Evolutionary conservation across 179 eudicot genomes (phyloP).

Genomic region (Spergularia azorica): DNA sequence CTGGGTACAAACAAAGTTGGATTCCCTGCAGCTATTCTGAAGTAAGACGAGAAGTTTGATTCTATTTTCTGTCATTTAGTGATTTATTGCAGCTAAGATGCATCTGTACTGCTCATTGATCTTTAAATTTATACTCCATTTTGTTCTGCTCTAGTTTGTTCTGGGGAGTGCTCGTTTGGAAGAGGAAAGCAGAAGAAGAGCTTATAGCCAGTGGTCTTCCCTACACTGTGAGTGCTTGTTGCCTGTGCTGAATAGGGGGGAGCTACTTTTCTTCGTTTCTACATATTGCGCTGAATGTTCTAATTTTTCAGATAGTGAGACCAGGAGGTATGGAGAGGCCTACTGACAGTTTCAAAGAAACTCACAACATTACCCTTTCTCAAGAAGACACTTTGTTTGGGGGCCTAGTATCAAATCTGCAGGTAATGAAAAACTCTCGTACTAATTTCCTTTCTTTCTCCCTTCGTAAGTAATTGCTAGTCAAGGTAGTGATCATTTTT

Average conservation of each 20-base stretch:
- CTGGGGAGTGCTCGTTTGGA: slow-evolving; percentile 93
- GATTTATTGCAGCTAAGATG: neutral
- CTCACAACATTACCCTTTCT: slow-evolving; percentile 78
- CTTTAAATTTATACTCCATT: slow-evolving; percentile 13
- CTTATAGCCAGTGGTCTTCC: slow-evolving; percentile 89
- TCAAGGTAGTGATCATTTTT: slow-evolving; percentile 16
- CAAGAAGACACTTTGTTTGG: slow-evolving; percentile 83
- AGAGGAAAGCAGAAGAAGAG: slow-evolving; percentile 90
- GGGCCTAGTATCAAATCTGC: slow-evolving; percentile 90
- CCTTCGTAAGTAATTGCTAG: neutral
- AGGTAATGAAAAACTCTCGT: slow-evolving; percentile 42
- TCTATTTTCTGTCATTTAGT: neutral
- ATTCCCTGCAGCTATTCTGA: slow-evolving; percentile 82
- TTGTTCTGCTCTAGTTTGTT: slow-evolving; percentile 59
- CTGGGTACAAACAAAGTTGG: slow-evolving; percentile 86
- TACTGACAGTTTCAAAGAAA: slow-evolving; percentile 84
- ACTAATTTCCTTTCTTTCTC: neutral
- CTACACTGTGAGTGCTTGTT: slow-evolving; percentile 63
- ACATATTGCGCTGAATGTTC: slow-evolving; percentile 2
- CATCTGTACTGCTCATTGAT: neutral
- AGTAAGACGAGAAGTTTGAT: slow-evolving; percentile 46
- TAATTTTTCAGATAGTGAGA: slow-evolving; percentile 73
- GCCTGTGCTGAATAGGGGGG: neutral
- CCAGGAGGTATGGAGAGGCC: slow-evolving; percentile 99
- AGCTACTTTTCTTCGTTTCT: neutral